These are phyloP conservation scores for Postia placenta DNA, from an alignment of 768 basidiomycete genomes.

Conservation along the genomic window DNA sequence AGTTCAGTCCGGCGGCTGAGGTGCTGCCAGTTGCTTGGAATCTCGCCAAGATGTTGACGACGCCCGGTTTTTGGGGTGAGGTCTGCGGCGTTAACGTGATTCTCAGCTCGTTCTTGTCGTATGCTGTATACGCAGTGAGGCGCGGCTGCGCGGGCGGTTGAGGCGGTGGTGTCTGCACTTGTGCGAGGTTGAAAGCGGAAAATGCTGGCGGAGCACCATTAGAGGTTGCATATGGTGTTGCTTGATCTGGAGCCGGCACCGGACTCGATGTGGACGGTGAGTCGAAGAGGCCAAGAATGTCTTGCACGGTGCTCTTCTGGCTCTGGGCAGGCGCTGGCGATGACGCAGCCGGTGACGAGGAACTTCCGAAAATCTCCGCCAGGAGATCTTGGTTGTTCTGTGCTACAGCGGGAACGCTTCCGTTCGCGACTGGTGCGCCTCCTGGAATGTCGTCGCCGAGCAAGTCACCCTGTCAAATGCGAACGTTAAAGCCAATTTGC, in stretches of 20 bases:
- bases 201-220: conserved; percentile 7
- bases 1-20: conserved; percentile 63
- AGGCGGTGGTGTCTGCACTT: conserved; percentile 32
- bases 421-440: conserved; percentile 34
- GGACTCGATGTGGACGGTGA: conserved; percentile 17
- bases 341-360: conserved; percentile 29
- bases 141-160: conserved; percentile 41
- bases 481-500: background rate
- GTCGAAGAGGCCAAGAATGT: conserved; percentile 86
- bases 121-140: conserved; percentile 74
- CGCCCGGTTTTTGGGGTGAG: conserved; percentile 72
- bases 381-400: conserved; percentile 82
- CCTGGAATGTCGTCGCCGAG: conserved; percentile 69
- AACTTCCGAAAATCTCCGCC: conserved; percentile 84
- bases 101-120: conserved; percentile 86
- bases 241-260: conserved; percentile 15
- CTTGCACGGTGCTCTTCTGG: conserved; percentile 60
- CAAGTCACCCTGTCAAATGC: conserved; percentile 50
- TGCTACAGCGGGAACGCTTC: conserved; percentile 32
- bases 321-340: conserved; percentile 36
- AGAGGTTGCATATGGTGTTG: conserved; percentile 13
- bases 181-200: conserved; percentile 32
- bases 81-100: conserved; percentile 89
- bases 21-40: conserved; percentile 66
- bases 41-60: conserved; percentile 84